Evolutionary conservation across 495 filamentous ascomycete genomes (phyloP), one percentile per base, ranked within the genome.

Genomic region (Daldinia bambusicola): DNA sequence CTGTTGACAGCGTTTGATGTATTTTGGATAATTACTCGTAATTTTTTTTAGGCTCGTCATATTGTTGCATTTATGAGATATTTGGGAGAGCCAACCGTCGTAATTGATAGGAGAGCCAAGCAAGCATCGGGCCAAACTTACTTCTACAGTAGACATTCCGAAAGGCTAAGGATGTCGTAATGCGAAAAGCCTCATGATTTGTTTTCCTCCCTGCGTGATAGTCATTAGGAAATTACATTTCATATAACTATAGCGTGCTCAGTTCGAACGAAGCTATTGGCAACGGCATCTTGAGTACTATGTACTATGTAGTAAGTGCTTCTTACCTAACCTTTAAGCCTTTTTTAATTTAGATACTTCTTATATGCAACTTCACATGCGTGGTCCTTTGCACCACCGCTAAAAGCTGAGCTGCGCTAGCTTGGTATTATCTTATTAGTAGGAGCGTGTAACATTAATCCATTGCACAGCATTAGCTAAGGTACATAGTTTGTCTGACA

Each of bases 41-140:
- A 61, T 41, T 48, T 10, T 10, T 36, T 10, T 13, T 12, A 22
- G 1, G 18, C n/a, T 16, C 50, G n/a, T 61, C 51, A 30, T 32
- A 18, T 52, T 32, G 34, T 7, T 36, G 7, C 9, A 6, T 16
- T 41, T 38, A 38, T 26, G 3, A 26, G 26, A 26, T 26, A 43
- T 53, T 14, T 55, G 13, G 51, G 43, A 16, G 38, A 40, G 13
- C 56, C 22, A 50, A 34, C 53, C 52, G 56, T 61, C 59, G 55
- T 55, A 26, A 67, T 67, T 48, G 43, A 48, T 26, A 56, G 64
- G 43, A 34, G n/a, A n/a, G n/a, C n/a, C n/a, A n/a, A 52, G 64
- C 64, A 63, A 52, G 66, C 62, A 6, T 32, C 70, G 66, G 70
- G 37, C 53, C 66, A 66, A 66, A n/a, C 38, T 36, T 66, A 72